Percentiles rank a stretch among this genome's conserved stretches.
These are phyloP conservation scores for Populus tremula DNA, from an alignment of 345 rosid genomes.

Conservation along the genomic window DNA sequence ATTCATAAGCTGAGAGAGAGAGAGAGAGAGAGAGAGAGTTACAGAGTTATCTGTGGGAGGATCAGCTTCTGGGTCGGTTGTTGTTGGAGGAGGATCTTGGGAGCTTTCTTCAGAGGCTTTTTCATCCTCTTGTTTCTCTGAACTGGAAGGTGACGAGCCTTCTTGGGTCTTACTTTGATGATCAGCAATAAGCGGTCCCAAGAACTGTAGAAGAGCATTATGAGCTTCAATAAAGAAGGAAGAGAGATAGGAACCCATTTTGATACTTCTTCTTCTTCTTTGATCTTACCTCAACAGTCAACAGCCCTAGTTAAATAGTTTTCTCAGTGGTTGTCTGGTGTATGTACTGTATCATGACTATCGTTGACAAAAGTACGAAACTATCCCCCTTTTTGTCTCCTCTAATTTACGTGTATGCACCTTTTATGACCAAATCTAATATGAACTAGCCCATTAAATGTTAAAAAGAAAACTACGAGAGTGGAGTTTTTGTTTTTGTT, in stretches of 20 bases:
- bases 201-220: not conserved
- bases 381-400: not conserved
- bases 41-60: not conserved
- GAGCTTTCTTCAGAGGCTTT: not conserved
- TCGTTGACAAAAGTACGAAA: not conserved
- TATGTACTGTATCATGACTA: not conserved
- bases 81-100: not conserved
- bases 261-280: not conserved
- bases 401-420: not conserved
- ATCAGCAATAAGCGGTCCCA: not conserved
- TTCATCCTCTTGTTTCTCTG: not conserved
- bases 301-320: not conserved
- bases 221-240: not conserved
- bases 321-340: not conserved
- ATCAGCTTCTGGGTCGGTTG: not conserved
- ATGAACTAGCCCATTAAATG: no score
- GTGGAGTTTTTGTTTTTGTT: no score
- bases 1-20: not conserved
- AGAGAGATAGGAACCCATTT: not conserved
- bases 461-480: no score
- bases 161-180: not conserved
- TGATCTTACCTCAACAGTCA: not conserved
- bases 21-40: not conserved
- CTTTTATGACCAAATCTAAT: not conserved
- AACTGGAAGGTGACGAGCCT: not conserved